phyloP scores from a whole-genome alignment of 2,329 filamentous ascomycete genomes.

The Ceratocystis variospora region DNA sequence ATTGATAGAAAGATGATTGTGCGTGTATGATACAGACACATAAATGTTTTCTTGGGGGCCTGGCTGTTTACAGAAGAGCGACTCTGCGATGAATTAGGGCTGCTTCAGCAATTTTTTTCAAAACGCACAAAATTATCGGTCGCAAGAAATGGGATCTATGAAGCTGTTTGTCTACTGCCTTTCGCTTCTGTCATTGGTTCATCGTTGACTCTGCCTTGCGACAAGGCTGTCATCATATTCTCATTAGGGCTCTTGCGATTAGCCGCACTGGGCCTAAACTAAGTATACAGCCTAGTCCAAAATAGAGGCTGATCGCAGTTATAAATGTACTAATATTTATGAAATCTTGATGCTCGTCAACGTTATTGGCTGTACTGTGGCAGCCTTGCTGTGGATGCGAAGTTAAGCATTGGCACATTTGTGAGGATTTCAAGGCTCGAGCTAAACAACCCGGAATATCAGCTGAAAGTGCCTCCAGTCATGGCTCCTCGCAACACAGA shows the following conservation, averaged over 20 bases:
- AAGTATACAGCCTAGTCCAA: background rate
- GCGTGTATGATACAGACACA: background rate
- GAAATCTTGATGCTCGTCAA: background rate
- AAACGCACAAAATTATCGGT: too few relatives aligned
- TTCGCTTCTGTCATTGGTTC: too few relatives aligned
- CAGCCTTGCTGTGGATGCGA: slow-evolving; percentile 5
- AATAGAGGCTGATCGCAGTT: background rate
- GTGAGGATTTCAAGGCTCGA: background rate
- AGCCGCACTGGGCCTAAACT: slow-evolving; percentile 8
- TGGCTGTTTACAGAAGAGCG: background rate
- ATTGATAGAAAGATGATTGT: background rate
- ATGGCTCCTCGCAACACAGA: background rate
- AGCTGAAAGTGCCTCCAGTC: background rate
- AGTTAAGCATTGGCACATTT: background rate
- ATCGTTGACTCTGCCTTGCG: too few relatives aligned
- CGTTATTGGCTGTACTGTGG: background rate
- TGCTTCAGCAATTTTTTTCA: too few relatives aligned
- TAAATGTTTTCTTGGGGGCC: background rate
- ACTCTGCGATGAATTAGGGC: background rate
- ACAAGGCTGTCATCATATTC: background rate
- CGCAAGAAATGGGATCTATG: too few relatives aligned
- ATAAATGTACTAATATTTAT: slow-evolving; percentile 1
- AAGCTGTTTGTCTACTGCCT: too few relatives aligned
- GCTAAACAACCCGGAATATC: background rate
- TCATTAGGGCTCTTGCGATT: background rate